Conservation (phyloP, 257 asterid species). For the Solanum peruvianum region DNA sequence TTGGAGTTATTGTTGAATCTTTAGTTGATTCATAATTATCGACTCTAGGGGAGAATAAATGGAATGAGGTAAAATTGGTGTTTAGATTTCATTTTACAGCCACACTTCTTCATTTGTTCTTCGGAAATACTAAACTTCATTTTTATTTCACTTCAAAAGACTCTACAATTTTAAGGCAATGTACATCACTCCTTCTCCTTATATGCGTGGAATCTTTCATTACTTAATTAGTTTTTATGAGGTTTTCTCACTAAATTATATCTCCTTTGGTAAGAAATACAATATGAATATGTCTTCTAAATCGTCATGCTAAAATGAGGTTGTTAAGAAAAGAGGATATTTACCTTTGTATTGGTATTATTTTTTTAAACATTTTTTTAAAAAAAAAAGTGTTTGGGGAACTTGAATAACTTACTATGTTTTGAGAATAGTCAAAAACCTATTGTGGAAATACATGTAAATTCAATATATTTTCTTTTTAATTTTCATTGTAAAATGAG, state of each 20-base stretch:
- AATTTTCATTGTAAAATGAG: no score
- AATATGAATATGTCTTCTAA: no score
- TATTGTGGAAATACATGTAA: no score
- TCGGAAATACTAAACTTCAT: slow-evolving; percentile 60
- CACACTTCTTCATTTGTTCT: slow-evolving; percentile 80
- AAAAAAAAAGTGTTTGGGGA: no score
- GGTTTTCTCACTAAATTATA: background rate
- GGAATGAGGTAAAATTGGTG: slow-evolving; percentile 65
- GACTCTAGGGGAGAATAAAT: slow-evolving; percentile 36
- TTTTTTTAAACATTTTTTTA: no score
- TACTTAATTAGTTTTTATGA: background rate
- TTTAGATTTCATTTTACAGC: slow-evolving; percentile 80
- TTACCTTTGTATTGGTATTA: no score
- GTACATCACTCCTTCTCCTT: slow-evolving; percentile 41
- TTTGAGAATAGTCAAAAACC: no score
- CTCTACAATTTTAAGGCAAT: slow-evolving; percentile 54
- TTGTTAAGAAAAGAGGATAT: no score
- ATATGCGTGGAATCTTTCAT: slow-evolving; percentile 12
- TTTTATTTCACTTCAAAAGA: slow-evolving; percentile 72
- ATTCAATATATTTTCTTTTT: no score
- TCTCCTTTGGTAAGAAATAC: no score
- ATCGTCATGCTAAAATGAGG: no score
- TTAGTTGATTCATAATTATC: background rate
- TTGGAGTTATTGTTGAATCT: background rate
- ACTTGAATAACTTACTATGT: no score